A percentile compares a stretch with the other conserved stretches of the same genome.
Conservation (phyloP, 257 asterid genomes). For the Gardenia jasminoides region DNA sequence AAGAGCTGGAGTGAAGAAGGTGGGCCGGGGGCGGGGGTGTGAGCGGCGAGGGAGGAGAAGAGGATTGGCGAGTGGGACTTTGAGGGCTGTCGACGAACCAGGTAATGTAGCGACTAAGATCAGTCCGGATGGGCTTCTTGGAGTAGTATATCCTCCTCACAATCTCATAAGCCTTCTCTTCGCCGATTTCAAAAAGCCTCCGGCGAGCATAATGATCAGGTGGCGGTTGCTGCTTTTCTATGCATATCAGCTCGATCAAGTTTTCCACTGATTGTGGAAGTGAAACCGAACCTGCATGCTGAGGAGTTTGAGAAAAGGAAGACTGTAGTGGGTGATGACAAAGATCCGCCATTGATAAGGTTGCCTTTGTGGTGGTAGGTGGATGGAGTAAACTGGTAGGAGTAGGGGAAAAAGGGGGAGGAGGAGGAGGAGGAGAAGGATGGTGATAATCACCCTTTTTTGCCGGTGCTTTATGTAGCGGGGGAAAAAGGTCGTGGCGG, state of each 20-base stretch:
- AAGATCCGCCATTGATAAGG: too few species aligned
- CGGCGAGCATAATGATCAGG: constrained; percentile 21
- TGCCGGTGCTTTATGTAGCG: too few species aligned
- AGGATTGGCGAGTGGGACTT: background rate
- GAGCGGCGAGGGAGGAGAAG: background rate
- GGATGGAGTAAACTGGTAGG: too few species aligned
- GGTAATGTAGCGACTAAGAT: constrained; percentile 3
- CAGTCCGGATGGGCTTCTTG: background rate
- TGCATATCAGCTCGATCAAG: constrained; percentile 23
- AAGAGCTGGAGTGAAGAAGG: background rate
- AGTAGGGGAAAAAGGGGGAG: too few species aligned
- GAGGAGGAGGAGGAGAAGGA: too few species aligned
- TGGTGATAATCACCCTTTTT: too few species aligned
- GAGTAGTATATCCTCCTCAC: constrained; percentile 8
- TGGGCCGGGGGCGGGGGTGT: background rate
- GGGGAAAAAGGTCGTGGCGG: too few species aligned
- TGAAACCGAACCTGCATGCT: background rate
- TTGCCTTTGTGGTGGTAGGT: too few species aligned
- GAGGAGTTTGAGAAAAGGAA: too few species aligned
- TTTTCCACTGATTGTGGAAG: constrained; percentile 36
- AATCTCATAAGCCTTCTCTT: constrained; percentile 22
- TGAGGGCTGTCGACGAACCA: constrained; percentile 3
- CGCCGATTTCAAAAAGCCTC: constrained; percentile 36
- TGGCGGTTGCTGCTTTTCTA: constrained; percentile 19
- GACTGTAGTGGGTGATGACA: too few species aligned